These are phyloP conservation scores for Vaccinium myrtillus DNA, from an alignment of 148 eudicot genomes.

Conservation along the genomic window DNA sequence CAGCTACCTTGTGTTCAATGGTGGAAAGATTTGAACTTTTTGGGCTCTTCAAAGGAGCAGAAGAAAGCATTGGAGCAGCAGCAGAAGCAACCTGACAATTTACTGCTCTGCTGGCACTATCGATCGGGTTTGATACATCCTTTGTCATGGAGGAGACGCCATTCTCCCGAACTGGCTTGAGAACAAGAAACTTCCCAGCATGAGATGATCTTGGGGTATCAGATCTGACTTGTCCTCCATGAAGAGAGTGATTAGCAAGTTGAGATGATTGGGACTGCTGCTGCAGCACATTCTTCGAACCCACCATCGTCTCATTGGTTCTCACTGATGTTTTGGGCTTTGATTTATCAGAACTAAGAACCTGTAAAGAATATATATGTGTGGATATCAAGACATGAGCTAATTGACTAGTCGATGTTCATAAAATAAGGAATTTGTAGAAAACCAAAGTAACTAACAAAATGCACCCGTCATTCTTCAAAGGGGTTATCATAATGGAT, in stretches of 20 bases:
- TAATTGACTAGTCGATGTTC: not conserved
- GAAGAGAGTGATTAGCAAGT: conserved; percentile 42
- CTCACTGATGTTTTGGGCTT: conserved; percentile 55
- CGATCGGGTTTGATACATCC: conserved; percentile 42
- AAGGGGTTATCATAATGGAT: not conserved
- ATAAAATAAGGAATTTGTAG: not conserved
- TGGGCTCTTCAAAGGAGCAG: conserved; percentile 36
- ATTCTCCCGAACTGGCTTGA: conserved; percentile 67
- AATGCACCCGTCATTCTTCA: not conserved
- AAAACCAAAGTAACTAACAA: not conserved
- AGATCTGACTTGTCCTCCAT: conserved; percentile 38
- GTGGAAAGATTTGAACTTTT: conserved; percentile 31
- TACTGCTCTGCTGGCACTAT: conserved; percentile 33
- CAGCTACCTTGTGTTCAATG: conserved; percentile 44
- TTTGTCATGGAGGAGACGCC: conserved; percentile 34
- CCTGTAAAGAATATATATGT: conserved; percentile 30
- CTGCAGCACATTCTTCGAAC: conserved; percentile 53
- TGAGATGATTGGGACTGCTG: conserved; percentile 43
- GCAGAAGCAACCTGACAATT: conserved; percentile 39
- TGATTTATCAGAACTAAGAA: conserved; percentile 55
- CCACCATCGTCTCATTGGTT: conserved; percentile 39
- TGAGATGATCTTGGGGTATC: conserved; percentile 48
- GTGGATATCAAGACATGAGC: conserved; percentile 2
- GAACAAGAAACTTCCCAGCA: conserved; percentile 55
- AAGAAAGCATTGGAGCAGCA: conserved; percentile 30